Conservation (phyloP, 2,329 filamentous ascomycete genomes). For the Graphilbum ipis-grandicollis region DNA sequence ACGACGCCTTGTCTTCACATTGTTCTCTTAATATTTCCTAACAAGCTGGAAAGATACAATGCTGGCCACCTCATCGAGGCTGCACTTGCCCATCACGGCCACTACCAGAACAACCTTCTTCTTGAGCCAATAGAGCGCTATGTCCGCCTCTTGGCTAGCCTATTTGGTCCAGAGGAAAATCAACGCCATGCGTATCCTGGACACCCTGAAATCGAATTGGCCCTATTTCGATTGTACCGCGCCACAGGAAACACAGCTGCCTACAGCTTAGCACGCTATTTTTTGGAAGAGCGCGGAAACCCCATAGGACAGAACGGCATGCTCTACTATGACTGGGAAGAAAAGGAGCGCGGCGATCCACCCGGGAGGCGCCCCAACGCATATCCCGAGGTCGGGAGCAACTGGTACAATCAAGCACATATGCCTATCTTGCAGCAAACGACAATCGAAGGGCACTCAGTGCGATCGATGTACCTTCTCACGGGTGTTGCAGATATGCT, state of each 20-base stretch:
- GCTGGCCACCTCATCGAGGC: conserved; percentile 45
- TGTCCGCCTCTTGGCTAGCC: conserved; percentile 29
- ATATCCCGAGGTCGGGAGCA: conserved; percentile 21
- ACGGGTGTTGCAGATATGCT: conserved; percentile 39
- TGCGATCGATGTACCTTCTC: conserved; percentile 42
- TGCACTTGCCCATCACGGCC: conserved; percentile 35
- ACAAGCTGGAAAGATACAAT: too few species aligned
- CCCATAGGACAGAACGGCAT: conserved; percentile 26
- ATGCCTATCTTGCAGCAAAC: conserved; percentile 33
- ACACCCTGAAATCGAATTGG: conserved; percentile 36
- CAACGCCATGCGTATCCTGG: conserved; percentile 43
- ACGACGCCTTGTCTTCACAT: too few species aligned
- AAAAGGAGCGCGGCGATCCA: conserved; percentile 27
- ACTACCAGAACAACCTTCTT: conserved; percentile 32
- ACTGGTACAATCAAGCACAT: conserved; percentile 41
- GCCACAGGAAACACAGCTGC: conserved; percentile 18
- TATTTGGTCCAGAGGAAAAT: conserved; percentile 29
- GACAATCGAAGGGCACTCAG: conserved; percentile 39
- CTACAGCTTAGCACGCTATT: conserved; percentile 33
- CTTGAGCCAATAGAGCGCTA: conserved; percentile 36
- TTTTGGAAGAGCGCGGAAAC: conserved; percentile 40
- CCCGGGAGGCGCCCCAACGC: conserved; percentile 27
- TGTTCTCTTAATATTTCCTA: too few species aligned
- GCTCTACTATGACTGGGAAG: conserved; percentile 37
- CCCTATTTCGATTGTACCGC: conserved; percentile 20